These are phyloP conservation scores for Wickerhamomyces chaumierensis DNA, from an alignment of 805 yeast genomes.

Conservation along the genomic window DNA sequence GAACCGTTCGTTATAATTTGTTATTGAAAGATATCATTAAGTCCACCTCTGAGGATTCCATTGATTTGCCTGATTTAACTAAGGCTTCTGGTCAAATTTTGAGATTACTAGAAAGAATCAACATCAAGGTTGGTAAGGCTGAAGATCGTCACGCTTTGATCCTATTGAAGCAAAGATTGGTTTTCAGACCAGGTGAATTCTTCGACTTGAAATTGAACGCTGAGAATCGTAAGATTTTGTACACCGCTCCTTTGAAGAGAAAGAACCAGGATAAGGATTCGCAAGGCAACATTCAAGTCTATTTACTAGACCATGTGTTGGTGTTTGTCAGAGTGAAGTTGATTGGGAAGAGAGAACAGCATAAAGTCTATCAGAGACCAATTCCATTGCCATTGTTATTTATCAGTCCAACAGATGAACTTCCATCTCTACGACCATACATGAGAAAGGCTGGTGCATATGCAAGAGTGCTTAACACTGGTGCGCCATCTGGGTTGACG, in stretches of 20 bases:
- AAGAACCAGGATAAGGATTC: slow-evolving; percentile 63
- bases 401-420: slow-evolving; percentile 68
- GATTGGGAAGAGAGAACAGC: slow-evolving; percentile 82
- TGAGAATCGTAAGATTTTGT: slow-evolving; percentile 68
- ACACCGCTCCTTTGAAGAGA: slow-evolving; percentile 67
- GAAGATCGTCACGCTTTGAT: slow-evolving; percentile 86
- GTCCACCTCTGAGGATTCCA: slow-evolving; percentile 70
- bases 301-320: slow-evolving; percentile 79
- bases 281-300: slow-evolving; percentile 74
- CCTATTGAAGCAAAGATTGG: slow-evolving; percentile 74
- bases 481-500: not conserved
- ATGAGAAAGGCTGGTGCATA: slow-evolving; percentile 24
- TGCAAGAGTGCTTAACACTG: slow-evolving; percentile 14
- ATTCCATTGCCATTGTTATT: slow-evolving; percentile 70
- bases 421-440: slow-evolving; percentile 43
- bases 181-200: slow-evolving; percentile 71
- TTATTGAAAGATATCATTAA: slow-evolving; percentile 75
- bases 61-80: slow-evolving; percentile 41
- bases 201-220: slow-evolving; percentile 79
- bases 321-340: slow-evolving; percentile 77
- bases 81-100: slow-evolving; percentile 69
- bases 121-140: slow-evolving; percentile 85
- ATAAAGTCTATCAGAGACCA: slow-evolving; percentile 83
- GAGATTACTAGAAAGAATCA: slow-evolving; percentile 57
- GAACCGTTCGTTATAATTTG: slow-evolving; percentile 91